Evolutionary conservation across 208 protist species (phyloP).

Genomic region (Naegleria fowleri): DNA sequence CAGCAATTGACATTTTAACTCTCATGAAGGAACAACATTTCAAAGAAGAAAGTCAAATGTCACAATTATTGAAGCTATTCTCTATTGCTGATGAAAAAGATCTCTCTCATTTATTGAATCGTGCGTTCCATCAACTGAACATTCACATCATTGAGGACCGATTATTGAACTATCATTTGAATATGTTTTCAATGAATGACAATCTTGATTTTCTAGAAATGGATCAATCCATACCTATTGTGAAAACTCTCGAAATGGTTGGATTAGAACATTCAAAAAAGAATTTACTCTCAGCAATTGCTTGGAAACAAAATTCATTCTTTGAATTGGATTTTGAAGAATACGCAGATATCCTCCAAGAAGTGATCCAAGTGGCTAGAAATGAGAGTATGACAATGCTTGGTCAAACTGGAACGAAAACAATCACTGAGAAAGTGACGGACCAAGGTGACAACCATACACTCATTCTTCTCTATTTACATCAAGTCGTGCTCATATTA

Average conservation of each 20-base stretch:
- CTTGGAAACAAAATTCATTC: background rate
- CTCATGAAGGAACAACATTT: background rate
- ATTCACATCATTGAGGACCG: background rate
- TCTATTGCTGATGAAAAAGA: background rate
- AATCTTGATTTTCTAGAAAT: background rate
- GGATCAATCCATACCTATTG: background rate
- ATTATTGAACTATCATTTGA: background rate
- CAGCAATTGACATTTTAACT: background rate
- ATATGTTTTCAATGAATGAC: no score
- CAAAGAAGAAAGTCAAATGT: background rate
- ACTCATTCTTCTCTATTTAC: background rate
- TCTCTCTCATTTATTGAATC: no score
- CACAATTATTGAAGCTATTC: background rate
- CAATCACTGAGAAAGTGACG: no score
- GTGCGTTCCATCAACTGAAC: no score
- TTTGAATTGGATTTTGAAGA: background rate
- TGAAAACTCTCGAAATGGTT: background rate
- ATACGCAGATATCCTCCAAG: background rate
- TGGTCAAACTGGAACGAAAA: no score
- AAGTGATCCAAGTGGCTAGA: background rate
- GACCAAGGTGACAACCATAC: no score
- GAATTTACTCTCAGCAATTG: background rate
- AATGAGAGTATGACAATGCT: no score
- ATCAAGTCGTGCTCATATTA: background rate
- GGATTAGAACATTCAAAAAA: background rate